These are phyloP conservation scores for Hebeloma cylindrosporum DNA, from an alignment of 768 basidiomycete species.

Conservation along the genomic window DNA sequence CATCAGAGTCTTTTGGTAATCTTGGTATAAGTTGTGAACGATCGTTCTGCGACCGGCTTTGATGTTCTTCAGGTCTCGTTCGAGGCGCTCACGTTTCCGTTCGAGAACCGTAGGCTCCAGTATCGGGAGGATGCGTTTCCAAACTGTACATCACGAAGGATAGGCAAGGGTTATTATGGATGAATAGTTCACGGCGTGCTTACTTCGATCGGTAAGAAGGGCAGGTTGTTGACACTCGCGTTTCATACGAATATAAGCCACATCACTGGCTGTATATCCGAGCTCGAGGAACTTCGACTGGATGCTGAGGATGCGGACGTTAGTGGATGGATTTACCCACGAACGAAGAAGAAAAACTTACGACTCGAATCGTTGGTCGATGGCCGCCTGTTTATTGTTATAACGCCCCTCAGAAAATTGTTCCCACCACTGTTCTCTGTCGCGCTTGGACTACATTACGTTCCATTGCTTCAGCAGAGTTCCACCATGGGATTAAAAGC, in stretches of 20 bases:
- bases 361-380: not conserved
- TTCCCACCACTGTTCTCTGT: no score
- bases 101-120: conserved; percentile 2
- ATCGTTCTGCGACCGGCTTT: not conserved
- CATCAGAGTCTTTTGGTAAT: conserved; percentile 19
- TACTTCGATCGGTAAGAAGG: conserved; percentile 6
- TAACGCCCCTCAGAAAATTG: no score
- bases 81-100: not conserved
- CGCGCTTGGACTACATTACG: not conserved
- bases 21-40: conserved; percentile 16
- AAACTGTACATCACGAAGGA: no score
- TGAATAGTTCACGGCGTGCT: not conserved
- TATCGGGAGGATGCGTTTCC: conserved; percentile 4
- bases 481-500: not conserved
- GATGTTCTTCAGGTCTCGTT: not conserved
- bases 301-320: conserved; percentile 1
- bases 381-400: no score
- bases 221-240: not conserved
- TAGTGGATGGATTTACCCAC: not conserved
- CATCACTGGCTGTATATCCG: conserved; percentile 3
- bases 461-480: not conserved
- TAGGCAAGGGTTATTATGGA: no score
- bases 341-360: no score
- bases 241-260: not conserved
- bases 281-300: conserved; percentile 3